Conservation (phyloP, 192 early-diverging fungal species). For the Radiomyces spectabilis region DNA sequence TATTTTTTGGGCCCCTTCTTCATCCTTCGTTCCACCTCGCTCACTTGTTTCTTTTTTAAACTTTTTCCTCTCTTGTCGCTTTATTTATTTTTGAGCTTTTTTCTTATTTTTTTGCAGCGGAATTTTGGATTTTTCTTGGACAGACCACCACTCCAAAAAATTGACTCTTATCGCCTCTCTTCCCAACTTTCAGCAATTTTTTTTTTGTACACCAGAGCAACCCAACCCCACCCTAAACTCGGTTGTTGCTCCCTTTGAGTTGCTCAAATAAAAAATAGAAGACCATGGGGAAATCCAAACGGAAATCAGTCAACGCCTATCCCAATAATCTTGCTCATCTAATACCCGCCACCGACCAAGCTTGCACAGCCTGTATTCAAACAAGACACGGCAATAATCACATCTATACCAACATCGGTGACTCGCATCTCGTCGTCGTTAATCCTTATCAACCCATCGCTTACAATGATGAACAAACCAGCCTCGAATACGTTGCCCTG, state of each 20-base stretch:
- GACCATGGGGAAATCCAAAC: slow-evolving; percentile 13
- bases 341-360: not conserved
- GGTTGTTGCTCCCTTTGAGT: too few species aligned
- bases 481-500: slow-evolving; percentile 45
- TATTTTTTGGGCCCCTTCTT: not conserved
- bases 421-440: slow-evolving; percentile 39
- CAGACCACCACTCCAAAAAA: not conserved
- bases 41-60: not conserved
- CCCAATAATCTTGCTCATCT: slow-evolving; percentile 20
- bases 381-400: slow-evolving; percentile 46
- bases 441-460: slow-evolving; percentile 44
- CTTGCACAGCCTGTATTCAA: slow-evolving; percentile 18
- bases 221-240: too few species aligned
- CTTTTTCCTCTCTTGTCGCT: slow-evolving; percentile 3
- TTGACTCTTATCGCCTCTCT: too few species aligned
- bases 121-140: too few species aligned
- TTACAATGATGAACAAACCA: slow-evolving; percentile 38
- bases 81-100: not conserved
- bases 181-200: too few species aligned
- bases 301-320: slow-evolving; percentile 3
- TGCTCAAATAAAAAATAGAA: too few species aligned
- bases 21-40: slow-evolving; percentile 5
- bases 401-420: slow-evolving; percentile 44
- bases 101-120: not conserved
- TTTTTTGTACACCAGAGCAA: too few species aligned